phyloP scores from a whole-genome alignment of 2,329 filamentous ascomycete genomes.

The Trichophyton equinum region DNA sequence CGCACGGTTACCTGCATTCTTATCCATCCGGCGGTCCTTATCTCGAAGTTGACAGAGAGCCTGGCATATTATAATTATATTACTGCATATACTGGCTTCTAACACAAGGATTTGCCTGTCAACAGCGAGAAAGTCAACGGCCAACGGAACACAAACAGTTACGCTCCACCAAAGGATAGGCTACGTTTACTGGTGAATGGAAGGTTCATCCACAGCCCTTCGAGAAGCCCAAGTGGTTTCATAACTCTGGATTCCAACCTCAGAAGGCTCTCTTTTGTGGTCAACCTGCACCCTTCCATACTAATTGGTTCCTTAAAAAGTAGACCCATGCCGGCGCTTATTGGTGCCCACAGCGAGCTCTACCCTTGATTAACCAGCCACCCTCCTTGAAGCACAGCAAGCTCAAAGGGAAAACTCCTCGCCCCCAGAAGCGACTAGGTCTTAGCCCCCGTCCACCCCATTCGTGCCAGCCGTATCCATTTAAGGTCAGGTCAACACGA shows the following conservation, averaged over 20 bases:
- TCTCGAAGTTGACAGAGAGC: not conserved
- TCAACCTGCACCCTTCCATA: not conserved
- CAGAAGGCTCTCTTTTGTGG: not conserved
- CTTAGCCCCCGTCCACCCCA: slow-evolving; percentile 1
- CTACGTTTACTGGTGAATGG: not conserved
- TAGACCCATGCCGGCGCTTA: slow-evolving; percentile 11
- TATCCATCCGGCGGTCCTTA: not conserved
- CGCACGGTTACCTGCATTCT: not conserved
- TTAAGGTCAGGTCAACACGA: slow-evolving; percentile 1
- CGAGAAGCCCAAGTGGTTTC: slow-evolving; percentile 1
- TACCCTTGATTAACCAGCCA: slow-evolving; percentile 10
- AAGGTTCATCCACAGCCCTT: not conserved
- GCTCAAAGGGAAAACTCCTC: not conserved
- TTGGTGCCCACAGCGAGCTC: slow-evolving; percentile 6
- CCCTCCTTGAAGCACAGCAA: not conserved
- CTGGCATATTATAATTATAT: not conserved
- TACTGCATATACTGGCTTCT: not conserved
- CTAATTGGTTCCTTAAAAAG: slow-evolving; percentile 3
- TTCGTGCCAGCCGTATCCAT: slow-evolving; percentile 2
- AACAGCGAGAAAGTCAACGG: not conserved
- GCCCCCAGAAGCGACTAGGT: not conserved
- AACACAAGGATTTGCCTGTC: not conserved
- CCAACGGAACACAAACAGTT: not conserved
- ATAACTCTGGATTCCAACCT: not conserved
- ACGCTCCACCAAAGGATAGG: not conserved